Conservation (phyloP, 306 rosid genomes). For the Spatholobus suberectus region DNA sequence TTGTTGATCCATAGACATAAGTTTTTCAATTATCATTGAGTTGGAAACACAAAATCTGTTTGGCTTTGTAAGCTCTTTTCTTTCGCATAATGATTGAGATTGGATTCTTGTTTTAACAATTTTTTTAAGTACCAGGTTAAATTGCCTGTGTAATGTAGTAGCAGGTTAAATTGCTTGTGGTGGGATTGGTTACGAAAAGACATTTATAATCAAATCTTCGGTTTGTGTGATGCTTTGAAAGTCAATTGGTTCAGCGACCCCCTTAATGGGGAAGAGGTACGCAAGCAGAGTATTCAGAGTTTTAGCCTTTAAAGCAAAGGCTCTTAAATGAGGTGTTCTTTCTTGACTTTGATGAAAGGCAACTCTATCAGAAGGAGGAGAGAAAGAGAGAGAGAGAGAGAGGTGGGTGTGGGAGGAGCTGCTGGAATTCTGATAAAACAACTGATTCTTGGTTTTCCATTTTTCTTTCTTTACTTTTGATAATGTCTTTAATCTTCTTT, state of each 20-base stretch:
- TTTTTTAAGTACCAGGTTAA: neutral
- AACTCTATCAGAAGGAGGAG: neutral
- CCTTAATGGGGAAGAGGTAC: slow-evolving; percentile 12
- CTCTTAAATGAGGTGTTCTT: neutral
- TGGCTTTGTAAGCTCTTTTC: neutral
- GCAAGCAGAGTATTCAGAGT: slow-evolving; percentile 2
- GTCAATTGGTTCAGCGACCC: neutral
- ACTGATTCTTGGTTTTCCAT: slow-evolving; percentile 27
- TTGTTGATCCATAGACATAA: neutral
- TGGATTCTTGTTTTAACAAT: neutral
- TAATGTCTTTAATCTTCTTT: neutral
- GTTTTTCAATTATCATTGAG: neutral
- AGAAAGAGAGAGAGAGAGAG: too few species aligned
- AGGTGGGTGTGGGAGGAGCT: neutral
- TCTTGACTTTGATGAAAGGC: slow-evolving; percentile 28
- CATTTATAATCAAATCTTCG: neutral
- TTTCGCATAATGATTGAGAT: neutral
- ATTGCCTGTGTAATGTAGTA: neutral
- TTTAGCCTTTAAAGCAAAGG: slow-evolving; percentile 8
- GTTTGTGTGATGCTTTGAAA: slow-evolving; percentile 1
- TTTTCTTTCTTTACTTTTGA: neutral
- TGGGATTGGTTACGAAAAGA: slow-evolving; percentile 24
- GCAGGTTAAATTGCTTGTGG: slow-evolving; percentile 2
- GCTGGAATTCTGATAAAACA: neutral
- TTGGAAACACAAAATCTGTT: neutral